Base-by-base conservation (phyloP, 1,284 basidiomycete genomes). In the Exobasidium rhododendri region DNA sequence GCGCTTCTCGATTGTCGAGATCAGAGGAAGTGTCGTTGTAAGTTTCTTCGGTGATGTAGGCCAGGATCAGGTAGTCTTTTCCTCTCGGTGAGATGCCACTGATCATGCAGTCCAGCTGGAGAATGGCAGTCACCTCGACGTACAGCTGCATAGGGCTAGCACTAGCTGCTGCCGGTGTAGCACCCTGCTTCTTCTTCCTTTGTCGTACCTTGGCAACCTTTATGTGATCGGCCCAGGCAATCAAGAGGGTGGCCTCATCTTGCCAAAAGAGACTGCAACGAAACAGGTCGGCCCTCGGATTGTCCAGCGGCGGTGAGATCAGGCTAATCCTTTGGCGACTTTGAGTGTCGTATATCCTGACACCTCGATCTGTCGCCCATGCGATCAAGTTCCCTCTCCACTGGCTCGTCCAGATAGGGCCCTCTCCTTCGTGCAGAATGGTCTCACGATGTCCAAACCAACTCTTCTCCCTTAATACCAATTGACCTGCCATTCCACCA, bases 371-470 rank as follows among this genome's bases (percentile, higher is more conserved):
- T 72, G 93, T 96, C 1, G 94, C 92, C 96, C 96, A 99, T 0
- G 92, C 93, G 63, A 97, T 92, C 29, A 97, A 83, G 59, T 86
- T 85, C 1, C 87, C 88, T 69, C 86, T 84, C 96, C 96, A 98
- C 61, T 89, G 85, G 3, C 88, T 86, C 40, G 88, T 87, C 92
- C 92, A 97, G 62, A 98, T 91, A 0, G 96, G 91, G 1, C 94
- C 96, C 80, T 98, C 96, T 2, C 89, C 91, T 24, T 85, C 84
- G 75, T 96, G 90, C 24, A 98, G 81, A 4, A 89, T 81, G 0
- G 89, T 90, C 80, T 97, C 93, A 72, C 90, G 94, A 76, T 97
- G 91, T 0, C 94, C 94, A 2, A 97, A 83, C 94, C 94, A 97
- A 7, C 93, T 91, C 80, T 97, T 97, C 82, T 98, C 94, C 68